These are phyloP conservation scores for Phialocephala subalpina DNA, from an alignment of 2,329 filamentous ascomycete genomes.

Conservation along the genomic window DNA sequence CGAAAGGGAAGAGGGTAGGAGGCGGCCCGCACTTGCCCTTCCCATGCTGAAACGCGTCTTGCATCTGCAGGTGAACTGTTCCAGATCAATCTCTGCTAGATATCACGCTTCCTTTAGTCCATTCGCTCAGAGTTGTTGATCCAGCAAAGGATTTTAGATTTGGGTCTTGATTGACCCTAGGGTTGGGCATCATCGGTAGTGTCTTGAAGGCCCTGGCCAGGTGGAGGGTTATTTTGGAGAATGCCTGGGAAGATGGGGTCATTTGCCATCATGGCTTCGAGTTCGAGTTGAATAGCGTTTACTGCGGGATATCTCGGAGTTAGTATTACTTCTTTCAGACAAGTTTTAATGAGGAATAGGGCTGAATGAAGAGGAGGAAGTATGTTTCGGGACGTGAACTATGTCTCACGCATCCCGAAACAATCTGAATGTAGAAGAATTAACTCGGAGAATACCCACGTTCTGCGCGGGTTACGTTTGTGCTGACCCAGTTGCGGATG, in stretches of 20 bases:
- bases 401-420: too few species aligned
- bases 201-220: background rate
- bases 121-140: background rate
- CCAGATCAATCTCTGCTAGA: slow-evolving; percentile 8
- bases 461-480: slow-evolving; percentile 29
- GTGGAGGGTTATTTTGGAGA: background rate
- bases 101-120: background rate
- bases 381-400: too few species aligned
- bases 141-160: background rate
- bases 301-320: too few species aligned
- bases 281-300: slow-evolving; percentile 29
- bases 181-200: background rate
- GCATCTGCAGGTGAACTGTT: background rate
- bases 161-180: background rate
- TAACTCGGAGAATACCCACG: too few species aligned
- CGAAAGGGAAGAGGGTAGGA: too few species aligned
- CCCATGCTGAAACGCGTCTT: background rate
- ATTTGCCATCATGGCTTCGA: slow-evolving; percentile 27
- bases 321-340: too few species aligned
- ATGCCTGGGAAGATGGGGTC: background rate
- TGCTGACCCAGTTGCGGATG: slow-evolving; percentile 31
- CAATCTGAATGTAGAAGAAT: too few species aligned
- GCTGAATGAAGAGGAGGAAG: too few species aligned
- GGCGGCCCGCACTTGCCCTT: background rate
- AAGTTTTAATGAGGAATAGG: too few species aligned